Percentiles rank a stretch among this genome's conserved stretches.
Evolutionary conservation across 2,329 filamentous ascomycete species (phyloP).

Genomic region (Aaosphaeria pasadenensis): DNA sequence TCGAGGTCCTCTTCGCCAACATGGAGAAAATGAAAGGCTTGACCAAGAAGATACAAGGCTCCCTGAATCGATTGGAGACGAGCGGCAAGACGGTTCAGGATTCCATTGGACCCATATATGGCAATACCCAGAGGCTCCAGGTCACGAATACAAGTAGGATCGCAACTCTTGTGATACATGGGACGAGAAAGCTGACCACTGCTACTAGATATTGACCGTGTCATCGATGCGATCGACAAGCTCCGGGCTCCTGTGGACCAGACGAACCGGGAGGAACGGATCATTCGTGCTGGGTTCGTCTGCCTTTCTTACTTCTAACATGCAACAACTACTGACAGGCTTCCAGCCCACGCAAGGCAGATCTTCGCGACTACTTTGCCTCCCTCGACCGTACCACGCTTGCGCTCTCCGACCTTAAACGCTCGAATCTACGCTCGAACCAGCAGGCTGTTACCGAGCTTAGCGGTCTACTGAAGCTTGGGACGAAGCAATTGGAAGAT

Average conservation of each 20-base stretch:
- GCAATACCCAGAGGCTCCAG: slow-evolving; percentile 86
- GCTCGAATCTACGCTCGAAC: slow-evolving; percentile 88
- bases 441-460: slow-evolving; percentile 84
- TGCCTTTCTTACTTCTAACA: neutral
- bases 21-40: slow-evolving; percentile 90
- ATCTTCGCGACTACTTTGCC: slow-evolving; percentile 78
- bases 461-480: slow-evolving; percentile 71
- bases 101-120: slow-evolving; percentile 87
- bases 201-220: slow-evolving; percentile 71
- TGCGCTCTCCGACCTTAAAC: slow-evolving; percentile 78
- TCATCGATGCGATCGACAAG: slow-evolving; percentile 82
- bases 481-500: slow-evolving; percentile 78
- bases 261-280: slow-evolving; percentile 85
- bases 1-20: slow-evolving; percentile 64
- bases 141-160: slow-evolving; percentile 73
- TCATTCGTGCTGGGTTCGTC: slow-evolving; percentile 75
- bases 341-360: slow-evolving; percentile 70
- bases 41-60: slow-evolving; percentile 93
- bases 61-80: slow-evolving; percentile 76
- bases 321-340: slow-evolving; percentile 5
- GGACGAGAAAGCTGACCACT: slow-evolving; percentile 3
- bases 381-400: slow-evolving; percentile 87
- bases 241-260: slow-evolving; percentile 89
- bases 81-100: slow-evolving; percentile 89
- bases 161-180: neutral